Evolutionary conservation across 306 rosid species (phyloP).

Genomic region (Rosa lucieae): DNA sequence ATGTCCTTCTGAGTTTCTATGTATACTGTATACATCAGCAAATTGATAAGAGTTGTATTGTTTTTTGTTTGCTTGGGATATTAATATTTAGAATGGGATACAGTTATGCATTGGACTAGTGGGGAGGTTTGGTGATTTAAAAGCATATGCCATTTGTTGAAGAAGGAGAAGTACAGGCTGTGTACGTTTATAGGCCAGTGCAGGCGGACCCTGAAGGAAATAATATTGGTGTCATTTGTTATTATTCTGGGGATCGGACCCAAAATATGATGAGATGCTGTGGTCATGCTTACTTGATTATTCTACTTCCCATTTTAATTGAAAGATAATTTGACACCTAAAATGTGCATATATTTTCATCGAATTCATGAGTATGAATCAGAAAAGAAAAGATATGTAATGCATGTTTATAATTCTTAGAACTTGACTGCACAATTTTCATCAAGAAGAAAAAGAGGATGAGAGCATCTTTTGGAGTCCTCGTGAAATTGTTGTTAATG

Average conservation of each 20-base stretch:
- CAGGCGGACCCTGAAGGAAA: neutral
- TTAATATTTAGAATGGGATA: neutral
- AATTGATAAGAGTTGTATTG: neutral
- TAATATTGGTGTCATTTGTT: neutral
- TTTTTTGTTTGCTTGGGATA: neutral
- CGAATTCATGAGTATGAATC: neutral
- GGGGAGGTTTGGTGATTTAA: neutral
- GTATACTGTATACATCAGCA: neutral
- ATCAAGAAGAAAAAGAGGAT: no score
- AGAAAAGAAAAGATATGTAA: neutral
- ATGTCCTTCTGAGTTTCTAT: neutral
- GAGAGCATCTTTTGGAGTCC: no score
- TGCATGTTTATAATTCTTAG: neutral
- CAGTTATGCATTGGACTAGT: neutral
- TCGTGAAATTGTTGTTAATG: no score
- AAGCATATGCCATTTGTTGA: neutral
- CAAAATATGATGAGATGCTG: neutral
- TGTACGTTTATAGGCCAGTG: neutral
- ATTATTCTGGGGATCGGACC: conserved; percentile 2
- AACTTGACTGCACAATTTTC: neutral
- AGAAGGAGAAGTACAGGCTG: conserved; percentile 8
- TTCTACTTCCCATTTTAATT: neutral
- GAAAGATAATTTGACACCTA: neutral
- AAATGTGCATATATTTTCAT: neutral
- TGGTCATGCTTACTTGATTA: conserved; percentile 8